Evolutionary conservation across 257 asterid genomes (phyloP), one percentile per base, ranked within the genome.

Genomic region (Fraxinus anomala): DNA sequence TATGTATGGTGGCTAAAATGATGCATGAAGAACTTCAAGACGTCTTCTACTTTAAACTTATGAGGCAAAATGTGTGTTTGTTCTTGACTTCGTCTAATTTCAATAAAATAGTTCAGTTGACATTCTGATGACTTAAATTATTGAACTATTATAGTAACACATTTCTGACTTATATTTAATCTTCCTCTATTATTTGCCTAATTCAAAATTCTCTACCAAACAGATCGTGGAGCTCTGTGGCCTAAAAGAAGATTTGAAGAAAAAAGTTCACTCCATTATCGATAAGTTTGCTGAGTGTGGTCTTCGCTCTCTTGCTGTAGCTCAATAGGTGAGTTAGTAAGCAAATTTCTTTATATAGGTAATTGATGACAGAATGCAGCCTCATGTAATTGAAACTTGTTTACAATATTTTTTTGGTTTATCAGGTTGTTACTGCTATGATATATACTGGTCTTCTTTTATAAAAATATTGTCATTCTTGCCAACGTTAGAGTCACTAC

Each of bases 261-360:
- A 70, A 33, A 87, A 76, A 65, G 77, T 66, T 34, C 91, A 87
- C 76, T 33, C 91, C 3, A 83, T 87, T 71, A 89, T 89, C 36
- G 89, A 89, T 56, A 85, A 85, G 80, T 89, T 85, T 63, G 92
- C 92, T 47, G 92, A 89, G 0, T 91, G 92, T 2, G 92, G 92
- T 24, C 93, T 89, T 81, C 93, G 93, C 12, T 83, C 93, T 24
- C 89, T 89, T 40, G 93, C 82, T 63, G 91, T 89, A 3, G 70
- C 82, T 33, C 82, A 79, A 34, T 91, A 89, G 87, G 93, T 89
- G 13, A 14, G 33, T 26, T 13, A 70, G 34, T 19, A 14, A 37
- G 12, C 40, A 10, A 56, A 14, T 42, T 6, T 13, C 9, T 39
- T 24, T 19, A 68, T n/a, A n/a, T 54, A 23, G 16, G 13, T 49